These are phyloP conservation scores for Letharia columbiana DNA, from an alignment of 495 filamentous ascomycete species.

Conservation along the genomic window DNA sequence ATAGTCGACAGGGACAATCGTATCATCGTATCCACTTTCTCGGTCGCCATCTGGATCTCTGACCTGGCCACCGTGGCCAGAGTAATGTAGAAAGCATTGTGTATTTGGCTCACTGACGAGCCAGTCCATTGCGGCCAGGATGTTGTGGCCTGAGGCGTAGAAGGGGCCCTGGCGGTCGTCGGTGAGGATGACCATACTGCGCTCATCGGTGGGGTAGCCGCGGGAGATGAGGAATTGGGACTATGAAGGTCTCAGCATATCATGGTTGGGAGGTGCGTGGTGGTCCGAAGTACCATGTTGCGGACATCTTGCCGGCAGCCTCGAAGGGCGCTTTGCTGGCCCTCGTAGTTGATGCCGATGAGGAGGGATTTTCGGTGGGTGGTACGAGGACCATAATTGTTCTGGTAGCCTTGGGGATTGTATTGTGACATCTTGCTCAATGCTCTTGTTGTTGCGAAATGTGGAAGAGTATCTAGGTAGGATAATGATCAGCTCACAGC, in stretches of 20 bases:
- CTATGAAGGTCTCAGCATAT: background rate
- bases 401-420: conserved; percentile 6
- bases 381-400: conserved; percentile 4
- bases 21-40: conserved; percentile 43
- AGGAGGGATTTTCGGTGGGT: conserved; percentile 46
- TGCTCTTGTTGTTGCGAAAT: background rate
- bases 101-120: conserved; percentile 41
- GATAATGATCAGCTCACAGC: no score
- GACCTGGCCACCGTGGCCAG: conserved; percentile 48
- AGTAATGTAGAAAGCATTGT: conserved; percentile 48
- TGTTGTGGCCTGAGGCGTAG: conserved; percentile 47
- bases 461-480: background rate
- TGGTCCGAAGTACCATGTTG: conserved; percentile 41
- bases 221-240: conserved; percentile 22
- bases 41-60: conserved; percentile 38
- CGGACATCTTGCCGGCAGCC: conserved; percentile 51
- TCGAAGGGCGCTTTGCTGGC: conserved; percentile 40
- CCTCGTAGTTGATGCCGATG: conserved; percentile 56
- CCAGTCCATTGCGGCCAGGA: conserved; percentile 50
- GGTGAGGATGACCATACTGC: conserved; percentile 47
- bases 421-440: conserved; percentile 2
- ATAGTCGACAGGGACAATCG: conserved; percentile 51
- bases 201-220: conserved; percentile 40
- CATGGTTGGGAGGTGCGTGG: conserved; percentile 22
- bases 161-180: conserved; percentile 43